Evolutionary conservation across 2,329 filamentous ascomycete species (phyloP).

Genomic region (Stagonosporopsis cucurbitacearum): DNA sequence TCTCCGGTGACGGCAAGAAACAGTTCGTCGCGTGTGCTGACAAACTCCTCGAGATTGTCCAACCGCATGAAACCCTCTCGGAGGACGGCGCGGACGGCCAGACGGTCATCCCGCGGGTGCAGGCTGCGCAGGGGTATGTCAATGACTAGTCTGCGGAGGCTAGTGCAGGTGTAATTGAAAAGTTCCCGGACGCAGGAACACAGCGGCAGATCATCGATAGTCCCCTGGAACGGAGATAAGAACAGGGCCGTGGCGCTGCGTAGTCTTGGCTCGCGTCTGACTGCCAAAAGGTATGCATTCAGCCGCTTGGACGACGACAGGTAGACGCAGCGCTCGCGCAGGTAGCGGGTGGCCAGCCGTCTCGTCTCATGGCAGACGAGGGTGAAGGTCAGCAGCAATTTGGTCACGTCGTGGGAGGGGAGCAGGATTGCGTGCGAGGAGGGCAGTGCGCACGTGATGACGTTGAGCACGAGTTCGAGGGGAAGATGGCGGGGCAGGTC

Average conservation of each 20-base stretch:
- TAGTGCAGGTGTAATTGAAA: slow-evolving; percentile 50
- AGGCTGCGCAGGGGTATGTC: slow-evolving; percentile 58
- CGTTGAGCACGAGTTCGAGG: slow-evolving; percentile 37
- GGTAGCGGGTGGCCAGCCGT: slow-evolving; percentile 50
- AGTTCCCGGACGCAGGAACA: slow-evolving; percentile 54
- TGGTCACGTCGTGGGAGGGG: slow-evolving; percentile 51
- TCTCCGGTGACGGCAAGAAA: slow-evolving; percentile 42
- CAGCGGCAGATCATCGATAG: slow-evolving; percentile 53
- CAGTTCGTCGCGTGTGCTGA: slow-evolving; percentile 57
- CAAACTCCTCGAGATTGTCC: slow-evolving; percentile 56
- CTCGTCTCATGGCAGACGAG: slow-evolving; percentile 54
- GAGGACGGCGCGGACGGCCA: slow-evolving; percentile 48
- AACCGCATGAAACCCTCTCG: slow-evolving; percentile 56
- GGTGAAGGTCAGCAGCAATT: slow-evolving; percentile 55
- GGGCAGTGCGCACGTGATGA: slow-evolving; percentile 34
- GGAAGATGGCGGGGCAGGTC: slow-evolving; percentile 24
- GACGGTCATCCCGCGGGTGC: slow-evolving; percentile 53
- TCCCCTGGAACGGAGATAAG: slow-evolving; percentile 38
- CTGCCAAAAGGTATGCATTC: slow-evolving; percentile 28
- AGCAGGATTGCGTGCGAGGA: slow-evolving; percentile 38
- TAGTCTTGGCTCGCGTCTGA: slow-evolving; percentile 21
- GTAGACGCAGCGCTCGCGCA: slow-evolving; percentile 57
- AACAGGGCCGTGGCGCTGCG: slow-evolving; percentile 51
- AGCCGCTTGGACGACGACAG: slow-evolving; percentile 49
- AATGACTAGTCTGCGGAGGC: slow-evolving; percentile 56